These are phyloP conservation scores for Saksenaea vasiformis DNA, from an alignment of 371 early-diverging fungal genomes.

Conservation along the genomic window DNA sequence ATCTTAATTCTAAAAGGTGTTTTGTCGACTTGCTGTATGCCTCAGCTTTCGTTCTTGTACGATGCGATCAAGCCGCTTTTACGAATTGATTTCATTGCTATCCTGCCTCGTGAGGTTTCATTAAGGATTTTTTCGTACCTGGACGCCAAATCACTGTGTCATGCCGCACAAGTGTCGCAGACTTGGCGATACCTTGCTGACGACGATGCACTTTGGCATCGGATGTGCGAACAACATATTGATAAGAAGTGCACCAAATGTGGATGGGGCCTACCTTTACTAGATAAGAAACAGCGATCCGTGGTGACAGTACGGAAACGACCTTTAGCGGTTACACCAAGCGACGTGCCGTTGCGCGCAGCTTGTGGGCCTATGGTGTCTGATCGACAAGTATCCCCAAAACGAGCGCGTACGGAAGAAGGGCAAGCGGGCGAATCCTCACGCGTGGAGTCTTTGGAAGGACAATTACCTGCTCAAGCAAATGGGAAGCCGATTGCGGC, in stretches of 20 bases:
- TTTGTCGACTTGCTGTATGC: slow-evolving; percentile 74
- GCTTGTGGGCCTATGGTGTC: slow-evolving; percentile 23
- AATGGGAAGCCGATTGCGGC: background rate
- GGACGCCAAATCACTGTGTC: slow-evolving; percentile 91
- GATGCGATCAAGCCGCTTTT: slow-evolving; percentile 68
- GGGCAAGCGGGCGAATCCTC: background rate
- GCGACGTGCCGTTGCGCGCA: slow-evolving; percentile 14
- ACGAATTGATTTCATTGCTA: slow-evolving; percentile 79
- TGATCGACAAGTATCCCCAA: background rate
- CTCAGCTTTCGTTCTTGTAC: slow-evolving; percentile 78
- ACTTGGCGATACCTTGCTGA: slow-evolving; percentile 84
- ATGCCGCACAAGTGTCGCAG: slow-evolving; percentile 84
- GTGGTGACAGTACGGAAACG: slow-evolving; percentile 12
- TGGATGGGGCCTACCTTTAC: slow-evolving; percentile 91
- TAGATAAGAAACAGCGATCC: slow-evolving; percentile 43
- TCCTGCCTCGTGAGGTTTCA: slow-evolving; percentile 80
- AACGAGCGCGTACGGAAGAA: slow-evolving; percentile 9
- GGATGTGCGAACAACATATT: slow-evolving; percentile 96
- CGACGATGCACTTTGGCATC: slow-evolving; percentile 91
- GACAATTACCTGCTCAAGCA: background rate
- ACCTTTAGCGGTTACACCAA: slow-evolving; percentile 3
- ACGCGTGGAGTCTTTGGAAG: slow-evolving; percentile 5
- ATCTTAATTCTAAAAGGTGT: slow-evolving; percentile 69
- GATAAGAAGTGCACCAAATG: slow-evolving; percentile 94
- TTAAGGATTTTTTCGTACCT: slow-evolving; percentile 82